Evolutionary conservation across 2,329 filamentous ascomycete genomes (phyloP), one percentile per base, ranked within the genome.

Genomic region (Aspergillus carbonarius): DNA sequence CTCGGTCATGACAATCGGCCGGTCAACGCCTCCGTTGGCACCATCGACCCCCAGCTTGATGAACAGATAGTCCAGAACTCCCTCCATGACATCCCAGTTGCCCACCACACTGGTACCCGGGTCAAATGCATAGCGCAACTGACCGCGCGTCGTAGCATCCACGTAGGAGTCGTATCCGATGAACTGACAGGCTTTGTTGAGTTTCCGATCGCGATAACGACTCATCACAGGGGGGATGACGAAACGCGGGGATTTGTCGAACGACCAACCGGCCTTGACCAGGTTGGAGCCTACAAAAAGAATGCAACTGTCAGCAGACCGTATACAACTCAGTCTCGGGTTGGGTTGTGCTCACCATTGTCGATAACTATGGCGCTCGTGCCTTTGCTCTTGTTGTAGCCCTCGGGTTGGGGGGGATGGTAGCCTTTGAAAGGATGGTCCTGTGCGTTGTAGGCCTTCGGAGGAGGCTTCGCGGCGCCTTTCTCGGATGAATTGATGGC

Each of bases 51-150:
- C 95, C 55, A 99, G 79, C 78, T 97, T 98, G 66, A 97, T 82
- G 74, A 99, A 99, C 42, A 93, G 84, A 75, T 97, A 97, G 78
- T 99, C 95, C 48, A 99, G 78, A 5, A 97, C 83, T 59, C 93
- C 92, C 76, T 99, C 95, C 86, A 96, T 92, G 34, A 92, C 93
- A 75, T 99, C 95, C 92, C 96, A 99, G 73, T 98, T 98, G 74
- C 91, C 93, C 60, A 98, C 87, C 49, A 99, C 89, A 63, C 93
- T 93, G 46, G 89, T 93, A 23, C 93, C 93, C 1, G 89, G 85
- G 74, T 99, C 95, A 68, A 97, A 98, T 1, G 93, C 89, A 73
- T 91, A 90, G 72, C 93, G 89, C 60, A 96, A 88, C 73, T 98
- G 95, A 10, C 92, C 91, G 57, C 91, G 85, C 20, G 95, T 92